Conservation (phyloP, 495 filamentous ascomycete genomes). For the Aspergillus incahuasiensis region DNA sequence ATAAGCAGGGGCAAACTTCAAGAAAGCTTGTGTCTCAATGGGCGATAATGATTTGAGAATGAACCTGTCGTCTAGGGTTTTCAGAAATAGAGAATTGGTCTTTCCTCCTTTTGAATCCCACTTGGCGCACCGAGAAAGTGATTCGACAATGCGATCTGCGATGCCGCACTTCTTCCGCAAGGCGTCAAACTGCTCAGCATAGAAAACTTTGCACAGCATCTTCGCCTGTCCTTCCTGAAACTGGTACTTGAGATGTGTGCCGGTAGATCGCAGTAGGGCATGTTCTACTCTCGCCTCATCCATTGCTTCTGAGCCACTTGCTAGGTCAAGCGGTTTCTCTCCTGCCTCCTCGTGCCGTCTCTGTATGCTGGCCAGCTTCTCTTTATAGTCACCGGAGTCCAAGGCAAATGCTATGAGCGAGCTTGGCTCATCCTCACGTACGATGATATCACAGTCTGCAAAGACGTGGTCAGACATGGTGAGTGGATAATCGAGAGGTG, state of each 20-base stretch:
- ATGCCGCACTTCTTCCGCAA: constrained; percentile 89
- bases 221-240: constrained; percentile 86
- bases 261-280: constrained; percentile 72
- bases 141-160: constrained; percentile 89
- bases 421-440: constrained; percentile 95
- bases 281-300: constrained; percentile 59
- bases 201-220: constrained; percentile 97
- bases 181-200: constrained; percentile 95
- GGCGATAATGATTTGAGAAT: constrained; percentile 85
- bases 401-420: constrained; percentile 92
- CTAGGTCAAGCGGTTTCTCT: constrained; percentile 16
- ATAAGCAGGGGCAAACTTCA: constrained; percentile 92
- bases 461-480: constrained; percentile 89
- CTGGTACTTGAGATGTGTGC: constrained; percentile 90
- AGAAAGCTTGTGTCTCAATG: constrained; percentile 88
- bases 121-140: constrained; percentile 87
- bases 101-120: constrained; percentile 99
- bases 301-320: constrained; percentile 34
- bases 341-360: constrained; percentile 46
- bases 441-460: constrained; percentile 95
- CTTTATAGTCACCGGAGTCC: constrained; percentile 76
- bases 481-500: constrained; percentile 88
- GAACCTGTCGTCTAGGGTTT: constrained; percentile 91
- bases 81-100: constrained; percentile 96
- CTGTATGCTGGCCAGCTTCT: constrained; percentile 71